Evolutionary conservation across 768 basidiomycete species (phyloP).

Genomic region (Russula sp.): DNA sequence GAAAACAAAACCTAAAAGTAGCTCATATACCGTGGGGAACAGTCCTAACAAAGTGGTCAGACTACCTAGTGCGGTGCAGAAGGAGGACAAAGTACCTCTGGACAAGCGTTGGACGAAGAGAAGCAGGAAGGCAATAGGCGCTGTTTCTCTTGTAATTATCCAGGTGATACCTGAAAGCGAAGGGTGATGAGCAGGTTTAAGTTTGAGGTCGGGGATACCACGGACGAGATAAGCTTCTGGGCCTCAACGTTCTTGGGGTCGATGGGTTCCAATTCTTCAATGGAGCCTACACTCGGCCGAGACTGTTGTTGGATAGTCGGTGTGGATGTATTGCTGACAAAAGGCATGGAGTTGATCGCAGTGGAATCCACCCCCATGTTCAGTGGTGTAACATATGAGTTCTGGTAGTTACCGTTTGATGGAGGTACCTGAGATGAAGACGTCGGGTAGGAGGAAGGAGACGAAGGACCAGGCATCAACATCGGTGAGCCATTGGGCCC

Average conservation of each 20-base stretch:
- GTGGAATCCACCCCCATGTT: slow-evolving; percentile 50
- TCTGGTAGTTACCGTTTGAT: slow-evolving; percentile 29
- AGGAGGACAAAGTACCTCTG: slow-evolving; percentile 51
- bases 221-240: slow-evolving; percentile 74
- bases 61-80: neutral
- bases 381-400: slow-evolving; percentile 50
- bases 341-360: slow-evolving; percentile 46
- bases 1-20: neutral
- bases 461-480: slow-evolving; percentile 40
- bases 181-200: slow-evolving; percentile 7
- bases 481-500: slow-evolving; percentile 47
- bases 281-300: slow-evolving; percentile 24
- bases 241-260: slow-evolving; percentile 76
- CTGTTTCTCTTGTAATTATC: slow-evolving; percentile 85
- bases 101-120: slow-evolving; percentile 80
- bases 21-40: slow-evolving; percentile 68
- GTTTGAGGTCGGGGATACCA: neutral
- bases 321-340: slow-evolving; percentile 28
- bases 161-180: slow-evolving; percentile 66
- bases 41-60: slow-evolving; percentile 37
- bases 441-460: slow-evolving; percentile 33
- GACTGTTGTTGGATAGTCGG: slow-evolving; percentile 33
- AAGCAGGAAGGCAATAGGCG: slow-evolving; percentile 82
- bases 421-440: slow-evolving; percentile 20
- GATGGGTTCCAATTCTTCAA: slow-evolving; percentile 48